Conservation (phyloP, 495 filamentous ascomycete species). For the Talaromyces adpressus region DNA sequence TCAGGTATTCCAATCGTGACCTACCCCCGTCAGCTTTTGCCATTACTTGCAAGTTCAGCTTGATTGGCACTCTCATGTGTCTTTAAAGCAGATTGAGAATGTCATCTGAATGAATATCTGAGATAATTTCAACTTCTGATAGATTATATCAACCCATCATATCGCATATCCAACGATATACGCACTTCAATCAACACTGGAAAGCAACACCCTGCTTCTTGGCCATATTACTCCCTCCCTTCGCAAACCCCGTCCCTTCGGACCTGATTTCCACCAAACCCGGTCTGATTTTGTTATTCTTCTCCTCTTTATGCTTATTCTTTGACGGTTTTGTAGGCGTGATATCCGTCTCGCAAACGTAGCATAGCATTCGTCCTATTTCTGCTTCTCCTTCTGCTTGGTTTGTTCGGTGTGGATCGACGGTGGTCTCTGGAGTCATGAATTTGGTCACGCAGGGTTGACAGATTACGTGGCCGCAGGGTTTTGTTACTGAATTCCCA, state of each 20-base stretch:
- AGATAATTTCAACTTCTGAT: too few species aligned
- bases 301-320: constrained; percentile 41
- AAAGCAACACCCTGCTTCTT: constrained; percentile 77
- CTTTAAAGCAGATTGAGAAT: too few species aligned
- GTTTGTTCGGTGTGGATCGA: constrained; percentile 58
- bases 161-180: too few species aligned
- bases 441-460: constrained; percentile 84
- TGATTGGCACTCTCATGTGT: too few species aligned
- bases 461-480: constrained; percentile 92
- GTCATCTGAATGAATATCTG: too few species aligned
- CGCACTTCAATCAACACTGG: constrained; percentile 53
- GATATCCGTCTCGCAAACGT: constrained; percentile 80
- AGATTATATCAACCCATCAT: too few species aligned
- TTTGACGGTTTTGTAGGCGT: constrained; percentile 27
- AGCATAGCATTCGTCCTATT: constrained; percentile 56
- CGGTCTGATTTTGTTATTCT: constrained; percentile 50
- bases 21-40: too few species aligned
- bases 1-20: too few species aligned
- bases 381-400: constrained; percentile 41
- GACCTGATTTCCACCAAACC: constrained; percentile 79
- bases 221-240: constrained; percentile 73
- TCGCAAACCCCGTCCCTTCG: constrained; percentile 91
- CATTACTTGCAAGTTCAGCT: too few species aligned
- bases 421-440: constrained; percentile 55
- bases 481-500: constrained; percentile 48